Conservation (phyloP, 2,329 filamentous ascomycete species). For the Neofusicoccum umdonicola region DNA sequence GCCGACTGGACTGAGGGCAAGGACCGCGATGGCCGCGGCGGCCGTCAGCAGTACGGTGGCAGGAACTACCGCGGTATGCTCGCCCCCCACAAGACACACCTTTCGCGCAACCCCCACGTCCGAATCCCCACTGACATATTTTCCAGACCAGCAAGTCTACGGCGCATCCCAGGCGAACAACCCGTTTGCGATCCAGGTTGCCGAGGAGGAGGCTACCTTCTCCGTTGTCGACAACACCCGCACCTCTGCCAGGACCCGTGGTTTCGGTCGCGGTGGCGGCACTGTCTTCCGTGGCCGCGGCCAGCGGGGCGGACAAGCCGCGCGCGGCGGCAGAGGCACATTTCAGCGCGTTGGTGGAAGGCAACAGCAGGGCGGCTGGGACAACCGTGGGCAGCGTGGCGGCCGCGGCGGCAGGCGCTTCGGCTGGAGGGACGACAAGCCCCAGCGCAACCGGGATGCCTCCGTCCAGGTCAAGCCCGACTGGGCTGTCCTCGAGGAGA, state of each 20-base stretch:
- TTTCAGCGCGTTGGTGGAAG: conserved; percentile 70
- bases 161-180: conserved; percentile 78
- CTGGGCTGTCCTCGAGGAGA: conserved; percentile 95
- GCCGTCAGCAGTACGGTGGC: conserved; percentile 79
- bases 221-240: conserved; percentile 95
- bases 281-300: conserved; percentile 79
- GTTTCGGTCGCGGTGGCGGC: conserved; percentile 80
- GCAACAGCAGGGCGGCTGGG: conserved; percentile 67
- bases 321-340: conserved; percentile 67
- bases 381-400: conserved; percentile 66
- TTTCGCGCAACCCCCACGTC: not conserved
- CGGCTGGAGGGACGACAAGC: conserved; percentile 99
- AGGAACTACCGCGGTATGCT: conserved; percentile 82
- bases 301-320: conserved; percentile 73
- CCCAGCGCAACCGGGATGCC: conserved; percentile 90
- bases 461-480: conserved; percentile 95
- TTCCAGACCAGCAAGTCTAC: conserved; percentile 89
- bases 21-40: conserved; percentile 66
- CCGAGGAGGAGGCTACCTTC: conserved; percentile 96
- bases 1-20: conserved; percentile 98
- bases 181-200: conserved; percentile 81
- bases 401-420: conserved; percentile 80
- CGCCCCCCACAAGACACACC: too few species aligned
- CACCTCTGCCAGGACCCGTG: conserved; percentile 77
- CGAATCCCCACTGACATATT: not conserved